Base-by-base conservation (phyloP, 495 filamentous ascomycete species). In the Aspergillus haitiensis region DNA sequence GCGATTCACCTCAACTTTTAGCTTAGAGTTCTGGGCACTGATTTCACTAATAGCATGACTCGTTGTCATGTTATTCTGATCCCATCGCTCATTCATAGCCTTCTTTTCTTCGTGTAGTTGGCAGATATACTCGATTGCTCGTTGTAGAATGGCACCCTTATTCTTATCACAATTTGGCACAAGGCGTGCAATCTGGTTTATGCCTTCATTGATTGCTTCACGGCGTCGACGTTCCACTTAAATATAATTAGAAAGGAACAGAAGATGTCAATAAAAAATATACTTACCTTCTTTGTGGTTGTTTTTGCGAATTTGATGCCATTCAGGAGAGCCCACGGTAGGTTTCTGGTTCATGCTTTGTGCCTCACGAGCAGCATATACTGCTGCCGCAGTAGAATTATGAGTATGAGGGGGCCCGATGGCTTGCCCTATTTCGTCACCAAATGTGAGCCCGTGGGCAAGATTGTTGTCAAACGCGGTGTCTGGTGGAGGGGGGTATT, bases 131-230 rank as follows among this genome's bases (percentile, higher is more conserved):
- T 90, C 82, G 18, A 97, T 93, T 1, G 94, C 93, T 8, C 94
- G 89, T 68, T 96, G 92, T 37, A 98, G 78, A 56, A 98, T 97
- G 2, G 92, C 94, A 5, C 94, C 94, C 74, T 98, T 98, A 76
- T 98, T 98, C 81, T 98, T 98, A 73, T 98, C 94, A 68, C 94
- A 98, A 37, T 92, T 92, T 3, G 94, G 94, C 0, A 98, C 94
- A 55, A 98, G 93, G 74, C 97, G 97, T 53, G 95, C 90, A 42
- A 98, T 86, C 75, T 98, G 93, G 67, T 97, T 98, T 68, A 98
- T 98, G 51, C 94, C 94, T 75, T 98, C 94, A 70, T 98, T 98
- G 72, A 98, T 98, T 5, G 95, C 97, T 72, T 98, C 94, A 61
- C 94, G 91, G 39, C 94, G 94, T 48, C 94, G 92, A 54, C 94